Conservation (phyloP, 192 early-diverging fungal genomes). For the Spizellomyces punctatus region DNA sequence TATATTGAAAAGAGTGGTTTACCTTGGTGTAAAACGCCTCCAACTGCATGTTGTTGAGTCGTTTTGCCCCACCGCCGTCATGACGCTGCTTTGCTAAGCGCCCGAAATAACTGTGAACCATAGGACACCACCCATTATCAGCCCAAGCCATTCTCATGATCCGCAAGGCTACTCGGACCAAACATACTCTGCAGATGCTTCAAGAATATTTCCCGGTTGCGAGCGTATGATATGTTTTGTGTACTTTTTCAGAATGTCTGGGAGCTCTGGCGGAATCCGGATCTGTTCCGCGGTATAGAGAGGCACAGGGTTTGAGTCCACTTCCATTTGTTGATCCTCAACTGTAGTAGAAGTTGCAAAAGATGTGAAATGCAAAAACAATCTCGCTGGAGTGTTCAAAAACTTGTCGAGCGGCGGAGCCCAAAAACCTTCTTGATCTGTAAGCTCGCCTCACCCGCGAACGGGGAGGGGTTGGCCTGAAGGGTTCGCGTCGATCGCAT, state of each 20-base stretch:
- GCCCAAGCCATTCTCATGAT: background rate
- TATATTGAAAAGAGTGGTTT: background rate
- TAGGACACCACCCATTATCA: background rate
- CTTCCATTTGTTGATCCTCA: background rate
- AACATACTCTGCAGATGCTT: constrained; percentile 44
- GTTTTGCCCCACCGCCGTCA: constrained; percentile 20
- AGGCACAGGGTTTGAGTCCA: constrained; percentile 22
- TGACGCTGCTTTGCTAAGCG: constrained; percentile 41
- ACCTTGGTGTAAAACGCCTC: constrained; percentile 50
- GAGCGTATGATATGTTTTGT: constrained; percentile 52
- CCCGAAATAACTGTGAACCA: constrained; percentile 41
- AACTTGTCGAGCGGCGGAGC: too few relatives aligned
- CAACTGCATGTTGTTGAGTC: constrained; percentile 44
- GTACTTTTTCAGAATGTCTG: constrained; percentile 59
- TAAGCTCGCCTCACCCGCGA: too few relatives aligned
- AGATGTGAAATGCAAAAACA: too few relatives aligned
- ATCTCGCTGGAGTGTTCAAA: too few relatives aligned
- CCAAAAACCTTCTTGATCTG: too few relatives aligned
- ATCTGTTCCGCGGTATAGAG: constrained; percentile 60
- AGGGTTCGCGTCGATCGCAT: too few relatives aligned
- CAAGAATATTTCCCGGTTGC: constrained; percentile 51
- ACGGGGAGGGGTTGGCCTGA: too few relatives aligned
- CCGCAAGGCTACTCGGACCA: background rate
- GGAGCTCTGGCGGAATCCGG: constrained; percentile 54
- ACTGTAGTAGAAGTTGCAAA: too few relatives aligned